Conservation (phyloP, 441 rosid genomes). For the Mallotus repandus region DNA sequence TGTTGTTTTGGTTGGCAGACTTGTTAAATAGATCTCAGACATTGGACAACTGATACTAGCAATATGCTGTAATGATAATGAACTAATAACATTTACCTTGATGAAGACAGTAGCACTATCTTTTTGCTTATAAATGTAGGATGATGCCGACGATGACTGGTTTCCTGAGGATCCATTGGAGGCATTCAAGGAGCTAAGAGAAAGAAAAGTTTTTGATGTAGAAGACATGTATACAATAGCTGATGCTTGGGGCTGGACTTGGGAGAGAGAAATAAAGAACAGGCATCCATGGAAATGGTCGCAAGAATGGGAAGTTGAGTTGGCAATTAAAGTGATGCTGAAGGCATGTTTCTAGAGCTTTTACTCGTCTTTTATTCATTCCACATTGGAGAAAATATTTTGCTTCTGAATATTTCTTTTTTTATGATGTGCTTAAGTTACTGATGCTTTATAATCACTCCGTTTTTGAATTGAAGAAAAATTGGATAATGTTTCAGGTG, state of each 20-base stretch:
- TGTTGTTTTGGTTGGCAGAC: not conserved
- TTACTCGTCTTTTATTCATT: not conserved
- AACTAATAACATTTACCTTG: not conserved
- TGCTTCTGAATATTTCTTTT: not conserved
- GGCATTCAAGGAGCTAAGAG: slow-evolving; percentile 87
- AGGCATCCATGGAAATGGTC: slow-evolving; percentile 85
- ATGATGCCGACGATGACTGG: slow-evolving; percentile 89
- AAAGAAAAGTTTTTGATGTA: slow-evolving; percentile 70
- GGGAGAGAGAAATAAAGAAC: slow-evolving; percentile 83
- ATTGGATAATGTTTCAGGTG: slow-evolving; percentile 47
- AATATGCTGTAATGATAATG: not conserved
- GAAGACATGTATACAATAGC: slow-evolving; percentile 93
- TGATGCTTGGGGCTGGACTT: slow-evolving; percentile 99
- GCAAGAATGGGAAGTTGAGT: slow-evolving; percentile 93
- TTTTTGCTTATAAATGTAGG: slow-evolving; percentile 44
- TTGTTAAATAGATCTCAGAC: not conserved
- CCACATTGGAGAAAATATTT: not conserved
- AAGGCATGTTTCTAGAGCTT: slow-evolving; percentile 51
- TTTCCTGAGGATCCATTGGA: slow-evolving; percentile 80
- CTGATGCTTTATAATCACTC: not conserved
- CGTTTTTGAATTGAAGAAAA: slow-evolving; percentile 10
- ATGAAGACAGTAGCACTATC: not conserved
- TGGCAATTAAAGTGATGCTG: slow-evolving; percentile 71
- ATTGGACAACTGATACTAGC: not conserved
- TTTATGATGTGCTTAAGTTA: not conserved